phyloP scores from a whole-genome alignment of 805 yeast genomes.

The Wickerhamiella hasegawae region DNA sequence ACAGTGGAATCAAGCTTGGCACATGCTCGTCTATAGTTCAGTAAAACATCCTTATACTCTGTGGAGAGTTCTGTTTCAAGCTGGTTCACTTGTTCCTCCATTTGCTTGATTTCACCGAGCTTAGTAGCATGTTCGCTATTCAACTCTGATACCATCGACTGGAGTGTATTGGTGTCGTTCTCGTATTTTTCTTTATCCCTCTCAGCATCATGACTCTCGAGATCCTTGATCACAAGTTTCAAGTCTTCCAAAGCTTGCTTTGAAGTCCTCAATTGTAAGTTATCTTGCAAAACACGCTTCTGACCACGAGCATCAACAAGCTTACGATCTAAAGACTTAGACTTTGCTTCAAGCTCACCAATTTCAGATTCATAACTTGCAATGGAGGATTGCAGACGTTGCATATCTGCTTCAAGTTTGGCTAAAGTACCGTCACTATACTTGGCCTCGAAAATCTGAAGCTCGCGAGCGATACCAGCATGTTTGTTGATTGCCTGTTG shows the following conservation, averaged over 20 bases:
- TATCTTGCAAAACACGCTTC: constrained; percentile 48
- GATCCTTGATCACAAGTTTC: constrained; percentile 26
- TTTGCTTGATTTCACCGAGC: constrained; percentile 72
- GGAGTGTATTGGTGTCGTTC: constrained; percentile 34
- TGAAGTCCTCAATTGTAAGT: constrained; percentile 39
- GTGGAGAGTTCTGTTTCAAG: constrained; percentile 43
- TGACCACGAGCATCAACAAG: constrained; percentile 36
- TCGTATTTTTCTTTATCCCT: constrained; percentile 45
- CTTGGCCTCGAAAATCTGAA: not conserved
- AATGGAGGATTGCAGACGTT: not conserved
- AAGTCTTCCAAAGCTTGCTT: constrained; percentile 25
- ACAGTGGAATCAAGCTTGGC: constrained; percentile 60
- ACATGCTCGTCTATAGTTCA: constrained; percentile 50
- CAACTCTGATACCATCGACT: constrained; percentile 33
- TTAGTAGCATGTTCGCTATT: constrained; percentile 59
- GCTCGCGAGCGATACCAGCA: not conserved
- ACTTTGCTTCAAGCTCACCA: constrained; percentile 16
- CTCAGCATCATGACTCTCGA: constrained; percentile 45
- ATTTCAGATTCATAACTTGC: too few species aligned
- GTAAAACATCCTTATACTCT: constrained; percentile 57
- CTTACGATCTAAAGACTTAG: constrained; percentile 16
- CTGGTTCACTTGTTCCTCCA: constrained; percentile 50
- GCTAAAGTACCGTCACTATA: not conserved
- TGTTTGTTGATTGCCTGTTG: constrained; percentile 5
- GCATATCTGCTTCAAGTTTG: not conserved